phyloP scores from a whole-genome alignment of 2,329 filamentous ascomycete species.

The Coniochaeta ligniaria region DNA sequence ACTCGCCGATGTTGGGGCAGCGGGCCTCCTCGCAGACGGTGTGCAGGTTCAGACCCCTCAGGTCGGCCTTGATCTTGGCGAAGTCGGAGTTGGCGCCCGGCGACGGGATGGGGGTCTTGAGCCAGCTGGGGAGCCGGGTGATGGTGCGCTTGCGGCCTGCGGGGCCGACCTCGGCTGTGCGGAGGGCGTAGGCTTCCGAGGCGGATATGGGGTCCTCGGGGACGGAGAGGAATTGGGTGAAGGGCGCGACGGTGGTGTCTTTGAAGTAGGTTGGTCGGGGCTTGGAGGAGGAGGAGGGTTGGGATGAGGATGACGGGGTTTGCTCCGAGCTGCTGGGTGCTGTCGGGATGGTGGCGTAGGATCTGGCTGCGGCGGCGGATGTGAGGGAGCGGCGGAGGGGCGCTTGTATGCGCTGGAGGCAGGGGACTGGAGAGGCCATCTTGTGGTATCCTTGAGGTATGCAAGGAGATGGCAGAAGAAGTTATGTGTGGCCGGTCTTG shows the following conservation, averaged over 20 bases:
- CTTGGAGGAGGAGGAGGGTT: conserved; percentile 1
- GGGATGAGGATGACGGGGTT: conserved; percentile 12
- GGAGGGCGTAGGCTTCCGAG: conserved; percentile 51
- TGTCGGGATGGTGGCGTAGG: conserved; percentile 38
- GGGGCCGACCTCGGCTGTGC: conserved; percentile 58
- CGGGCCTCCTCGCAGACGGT: conserved; percentile 97
- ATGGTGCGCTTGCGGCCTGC: conserved; percentile 56
- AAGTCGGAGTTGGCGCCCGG: conserved; percentile 70
- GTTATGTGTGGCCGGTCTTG: background rate
- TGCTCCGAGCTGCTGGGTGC: conserved; percentile 2
- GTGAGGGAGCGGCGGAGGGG: conserved; percentile 34
- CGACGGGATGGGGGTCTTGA: conserved; percentile 81
- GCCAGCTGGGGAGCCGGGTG: conserved; percentile 80
- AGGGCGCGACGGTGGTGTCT: conserved; percentile 47
- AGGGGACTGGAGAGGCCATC: conserved; percentile 33
- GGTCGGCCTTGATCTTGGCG: conserved; percentile 90
- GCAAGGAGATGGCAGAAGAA: background rate
- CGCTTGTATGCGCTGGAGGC: conserved; percentile 32
- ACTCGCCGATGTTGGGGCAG: conserved; percentile 96
- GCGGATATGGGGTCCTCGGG: conserved; percentile 34
- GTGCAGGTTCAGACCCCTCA: conserved; percentile 82
- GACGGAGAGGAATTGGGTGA: conserved; percentile 49
- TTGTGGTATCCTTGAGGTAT: conserved; percentile 1
- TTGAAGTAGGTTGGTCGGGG: conserved; percentile 50
- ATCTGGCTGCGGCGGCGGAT: conserved; percentile 22